Evolutionary conservation across 345 rosid species (phyloP).

Genomic region (Arabidopsis thaliana): DNA sequence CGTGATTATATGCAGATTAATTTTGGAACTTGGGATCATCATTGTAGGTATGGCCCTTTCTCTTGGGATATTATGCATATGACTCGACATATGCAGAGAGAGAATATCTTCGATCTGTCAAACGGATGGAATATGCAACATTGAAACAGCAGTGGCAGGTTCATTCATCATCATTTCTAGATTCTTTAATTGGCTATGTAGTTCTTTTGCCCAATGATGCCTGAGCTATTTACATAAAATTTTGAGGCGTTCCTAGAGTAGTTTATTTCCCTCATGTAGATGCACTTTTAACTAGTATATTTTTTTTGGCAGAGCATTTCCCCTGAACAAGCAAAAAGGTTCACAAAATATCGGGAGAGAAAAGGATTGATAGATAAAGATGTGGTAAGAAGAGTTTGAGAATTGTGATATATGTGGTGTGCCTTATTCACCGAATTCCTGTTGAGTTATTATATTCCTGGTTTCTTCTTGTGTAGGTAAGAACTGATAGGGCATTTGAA

Average conservation of each 20-base stretch:
- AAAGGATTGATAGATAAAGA: conserved; percentile 93
- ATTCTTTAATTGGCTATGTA: conserved; percentile 15
- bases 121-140: conserved; percentile 77
- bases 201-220: conserved; percentile 8
- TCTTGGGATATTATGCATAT: conserved; percentile 81
- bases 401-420: neutral
- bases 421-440: conserved; percentile 4
- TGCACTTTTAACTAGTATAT: conserved; percentile 8
- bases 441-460: neutral
- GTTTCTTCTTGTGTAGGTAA: conserved; percentile 62
- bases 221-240: conserved; percentile 7
- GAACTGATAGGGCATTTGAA: conserved; percentile 83
- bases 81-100: conserved; percentile 93
- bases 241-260: conserved; percentile 9
- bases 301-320: conserved; percentile 76
- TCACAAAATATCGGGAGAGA: conserved; percentile 93
- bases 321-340: conserved; percentile 89
- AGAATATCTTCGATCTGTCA: conserved; percentile 64
- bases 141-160: conserved; percentile 95
- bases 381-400: conserved; percentile 65
- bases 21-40: conserved; percentile 26
- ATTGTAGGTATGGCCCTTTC: conserved; percentile 81
- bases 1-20: conserved; percentile 13
- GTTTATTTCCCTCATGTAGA: conserved; percentile 22
- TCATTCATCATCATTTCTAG: conserved; percentile 25